Base-by-base conservation (phyloP, 352 stramenopile genomes). In the Globisporangium canariense region DNA sequence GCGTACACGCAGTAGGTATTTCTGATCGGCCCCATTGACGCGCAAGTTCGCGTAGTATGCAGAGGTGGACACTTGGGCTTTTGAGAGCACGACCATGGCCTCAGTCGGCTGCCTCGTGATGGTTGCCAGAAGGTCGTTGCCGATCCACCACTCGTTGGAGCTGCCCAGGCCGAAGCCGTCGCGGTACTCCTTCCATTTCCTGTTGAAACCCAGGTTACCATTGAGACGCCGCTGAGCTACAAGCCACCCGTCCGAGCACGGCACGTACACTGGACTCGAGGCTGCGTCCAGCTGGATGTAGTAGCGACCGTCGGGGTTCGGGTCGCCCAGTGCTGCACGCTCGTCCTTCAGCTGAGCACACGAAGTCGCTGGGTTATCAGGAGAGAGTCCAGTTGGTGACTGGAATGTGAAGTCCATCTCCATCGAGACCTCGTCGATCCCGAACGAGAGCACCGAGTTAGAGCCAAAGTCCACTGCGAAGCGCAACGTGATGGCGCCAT, bases 351-450 rank as follows among this genome's bases (percentile, higher is more conserved):
- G 25, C 18, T 89, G 76, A 30, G 65, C 71, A 25, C 79, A 89
- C 14, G 79, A 86, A 7, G 69, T 67, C n/a, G 77, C 77, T 38
- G 79, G 74, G 34, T 50, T 69, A 40, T 77, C 66, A 8, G 70
- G 60, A n/a, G 78, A 86, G 34, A 89, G 60, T 10, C 79, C 79
- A 4, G 87, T 36, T 4, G 76, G 49, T 10, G 75, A 76, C 51
- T 74, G 77, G 59, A 87, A 86, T 2, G 69, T 77, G n/a, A 76
- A 84, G 38, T 86, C 77, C 1, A 85, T 47, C 22, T 89, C 77
- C 70, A 83, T 77, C n/a, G 79, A 86, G 2, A 88, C 70, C 20
- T 88, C 79, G 40, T 88, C 77, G 46, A 88, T 72, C n/a, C 77
- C 79, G 54, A 88, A 84, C 7, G 77, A 78, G 40, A 69, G 76